Conservation (phyloP, 495 filamentous ascomycete genomes). For the Hamigera avellanea region DNA sequence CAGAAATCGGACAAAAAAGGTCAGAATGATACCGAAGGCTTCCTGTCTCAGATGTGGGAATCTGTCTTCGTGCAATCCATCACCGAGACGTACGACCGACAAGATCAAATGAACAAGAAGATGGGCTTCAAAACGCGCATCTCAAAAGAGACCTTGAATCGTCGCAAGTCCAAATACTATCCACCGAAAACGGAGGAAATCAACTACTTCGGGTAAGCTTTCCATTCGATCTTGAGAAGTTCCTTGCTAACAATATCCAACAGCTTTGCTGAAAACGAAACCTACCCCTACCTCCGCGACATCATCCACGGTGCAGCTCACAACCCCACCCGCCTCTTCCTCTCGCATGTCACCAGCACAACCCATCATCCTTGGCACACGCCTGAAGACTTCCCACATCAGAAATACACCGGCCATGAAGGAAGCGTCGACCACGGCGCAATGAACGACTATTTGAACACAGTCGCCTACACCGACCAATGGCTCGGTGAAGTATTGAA, state of each 20-base stretch:
- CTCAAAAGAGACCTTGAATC: constrained; percentile 20
- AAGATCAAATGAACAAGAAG: constrained; percentile 21
- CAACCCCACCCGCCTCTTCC: constrained; percentile 32
- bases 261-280: constrained; percentile 28
- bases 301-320: constrained; percentile 27
- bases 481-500: constrained; percentile 17
- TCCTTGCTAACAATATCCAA: neutral
- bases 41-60: constrained; percentile 22
- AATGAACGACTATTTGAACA: constrained; percentile 33
- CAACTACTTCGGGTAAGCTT: constrained; percentile 31
- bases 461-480: constrained; percentile 25
- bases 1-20: neutral
- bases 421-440: constrained; percentile 16
- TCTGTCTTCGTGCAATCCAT: constrained; percentile 35
- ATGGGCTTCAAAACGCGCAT: constrained; percentile 30
- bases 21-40: constrained; percentile 2
- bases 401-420: constrained; percentile 22
- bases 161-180: constrained; percentile 14
- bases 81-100: constrained; percentile 34
- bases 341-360: constrained; percentile 35
- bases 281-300: constrained; percentile 30
- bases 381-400: constrained; percentile 19
- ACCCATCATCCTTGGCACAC: constrained; percentile 34
- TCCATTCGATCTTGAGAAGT: neutral
- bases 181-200: constrained; percentile 18